Percentiles rank a stretch among this genome's conserved stretches.
Conservation (phyloP, 768 basidiomycete genomes). For the Leccinum pellstonianum region DNA sequence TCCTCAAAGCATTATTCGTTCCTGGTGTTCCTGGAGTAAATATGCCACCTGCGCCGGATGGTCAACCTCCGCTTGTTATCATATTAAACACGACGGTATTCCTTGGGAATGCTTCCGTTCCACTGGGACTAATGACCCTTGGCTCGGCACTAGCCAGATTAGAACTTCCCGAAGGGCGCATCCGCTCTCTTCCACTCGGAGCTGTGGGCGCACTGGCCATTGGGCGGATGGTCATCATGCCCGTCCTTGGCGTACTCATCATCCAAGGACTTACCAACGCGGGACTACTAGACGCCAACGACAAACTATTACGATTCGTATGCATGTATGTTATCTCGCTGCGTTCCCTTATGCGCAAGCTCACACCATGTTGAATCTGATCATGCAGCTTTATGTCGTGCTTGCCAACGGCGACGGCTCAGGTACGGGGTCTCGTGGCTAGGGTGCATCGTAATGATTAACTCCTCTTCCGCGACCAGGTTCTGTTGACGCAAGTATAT, state of each 20-base stretch:
- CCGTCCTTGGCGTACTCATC: slow-evolving; percentile 60
- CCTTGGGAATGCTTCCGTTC: slow-evolving; percentile 62
- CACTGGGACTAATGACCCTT: slow-evolving; percentile 59
- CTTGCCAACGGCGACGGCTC: slow-evolving; percentile 59
- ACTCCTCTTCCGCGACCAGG: slow-evolving; percentile 34
- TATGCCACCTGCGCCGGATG: slow-evolving; percentile 59
- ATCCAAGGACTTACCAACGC: slow-evolving; percentile 46
- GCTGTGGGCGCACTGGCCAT: slow-evolving; percentile 54
- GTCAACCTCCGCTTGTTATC: slow-evolving; percentile 63
- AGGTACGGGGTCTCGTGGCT: slow-evolving; percentile 35
- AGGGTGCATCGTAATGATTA: background rate
- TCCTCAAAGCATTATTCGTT: slow-evolving; percentile 62
- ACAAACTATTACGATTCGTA: slow-evolving; percentile 63
- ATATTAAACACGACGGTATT: slow-evolving; percentile 56
- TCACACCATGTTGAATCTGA: background rate
- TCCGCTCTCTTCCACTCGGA: slow-evolving; percentile 46
- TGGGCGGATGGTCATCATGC: slow-evolving; percentile 54
- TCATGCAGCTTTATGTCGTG: slow-evolving; percentile 53
- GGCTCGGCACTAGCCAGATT: slow-evolving; percentile 64
- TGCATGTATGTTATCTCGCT: slow-evolving; percentile 53
- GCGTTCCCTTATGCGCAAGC: background rate
- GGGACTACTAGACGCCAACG: slow-evolving; percentile 47
- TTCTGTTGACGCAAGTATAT: slow-evolving; percentile 63
- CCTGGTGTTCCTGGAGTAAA: slow-evolving; percentile 38
- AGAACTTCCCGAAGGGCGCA: slow-evolving; percentile 46